These are phyloP conservation scores for Spiraea crenata DNA, from an alignment of 331 rosid species.

Conservation along the genomic window DNA sequence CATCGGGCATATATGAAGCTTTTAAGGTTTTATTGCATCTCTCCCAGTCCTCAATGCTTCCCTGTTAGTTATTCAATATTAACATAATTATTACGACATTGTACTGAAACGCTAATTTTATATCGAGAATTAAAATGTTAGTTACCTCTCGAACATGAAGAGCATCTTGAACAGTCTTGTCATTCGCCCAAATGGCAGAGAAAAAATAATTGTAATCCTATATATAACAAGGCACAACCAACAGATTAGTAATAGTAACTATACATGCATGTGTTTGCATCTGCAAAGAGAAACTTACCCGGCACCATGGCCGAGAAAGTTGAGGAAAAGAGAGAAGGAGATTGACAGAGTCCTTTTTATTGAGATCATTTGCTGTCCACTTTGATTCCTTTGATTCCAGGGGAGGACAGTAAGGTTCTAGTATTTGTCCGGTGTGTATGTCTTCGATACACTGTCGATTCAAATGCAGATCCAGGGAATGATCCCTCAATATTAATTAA, in stretches of 20 bases:
- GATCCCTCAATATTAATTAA: background rate
- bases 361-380: background rate
- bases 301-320: background rate
- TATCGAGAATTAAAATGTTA: background rate
- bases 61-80: too few relatives aligned
- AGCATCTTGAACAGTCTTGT: conserved; percentile 19
- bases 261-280: background rate
- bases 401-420: background rate
- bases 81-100: too few relatives aligned
- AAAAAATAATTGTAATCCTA: background rate
- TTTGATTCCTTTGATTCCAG: background rate
- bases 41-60: too few relatives aligned
- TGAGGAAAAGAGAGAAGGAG: background rate
- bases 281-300: background rate
- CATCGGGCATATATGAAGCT: too few relatives aligned
- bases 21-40: too few relatives aligned
- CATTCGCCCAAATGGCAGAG: conserved; percentile 18
- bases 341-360: background rate
- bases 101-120: too few relatives aligned
- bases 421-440: background rate
- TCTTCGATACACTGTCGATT: conserved; percentile 8
- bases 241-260: too few relatives aligned
- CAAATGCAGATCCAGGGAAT: background rate
- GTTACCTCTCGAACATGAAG: conserved; percentile 17
- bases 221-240: background rate